Conservation (phyloP, 2,329 filamentous ascomycete genomes). For the Talaromyces rugulosus region DNA sequence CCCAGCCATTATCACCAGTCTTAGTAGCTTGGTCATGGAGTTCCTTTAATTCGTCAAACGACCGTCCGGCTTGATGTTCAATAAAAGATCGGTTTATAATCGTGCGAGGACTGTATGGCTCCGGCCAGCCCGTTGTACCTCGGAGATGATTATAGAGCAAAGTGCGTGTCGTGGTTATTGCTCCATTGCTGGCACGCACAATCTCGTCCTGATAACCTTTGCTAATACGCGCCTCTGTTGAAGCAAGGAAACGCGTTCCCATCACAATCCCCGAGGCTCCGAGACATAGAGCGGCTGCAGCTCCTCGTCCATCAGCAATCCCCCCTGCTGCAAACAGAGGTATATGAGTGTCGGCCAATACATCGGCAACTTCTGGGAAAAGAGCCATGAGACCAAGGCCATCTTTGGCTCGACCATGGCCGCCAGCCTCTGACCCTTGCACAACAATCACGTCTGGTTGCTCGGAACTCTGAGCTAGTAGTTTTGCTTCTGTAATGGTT, state of each 20-base stretch:
- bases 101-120: conserved; percentile 55
- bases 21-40: conserved; percentile 40
- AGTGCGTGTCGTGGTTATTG: conserved; percentile 47
- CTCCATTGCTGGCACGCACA: conserved; percentile 49
- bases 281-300: conserved; percentile 47
- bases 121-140: conserved; percentile 58
- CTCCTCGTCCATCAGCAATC: conserved; percentile 50
- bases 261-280: conserved; percentile 55
- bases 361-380: conserved; percentile 50
- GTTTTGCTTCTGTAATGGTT: conserved; percentile 45
- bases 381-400: conserved; percentile 49
- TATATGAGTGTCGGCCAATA: conserved; percentile 43
- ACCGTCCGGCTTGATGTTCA: conserved; percentile 38
- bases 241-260: conserved; percentile 62
- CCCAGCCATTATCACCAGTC: conserved; percentile 45
- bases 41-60: conserved; percentile 45
- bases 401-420: conserved; percentile 46
- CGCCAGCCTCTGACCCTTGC: conserved; percentile 54
- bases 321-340: conserved; percentile 52
- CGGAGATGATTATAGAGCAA: conserved; percentile 53
- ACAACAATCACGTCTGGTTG: conserved; percentile 52
- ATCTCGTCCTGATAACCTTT: conserved; percentile 52
- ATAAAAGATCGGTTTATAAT: conserved; percentile 54
- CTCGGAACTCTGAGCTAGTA: conserved; percentile 31
- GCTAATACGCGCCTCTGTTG: conserved; percentile 46